Base-by-base conservation (phyloP, 192 early-diverging fungal genomes). In the Podila horticola region DNA sequence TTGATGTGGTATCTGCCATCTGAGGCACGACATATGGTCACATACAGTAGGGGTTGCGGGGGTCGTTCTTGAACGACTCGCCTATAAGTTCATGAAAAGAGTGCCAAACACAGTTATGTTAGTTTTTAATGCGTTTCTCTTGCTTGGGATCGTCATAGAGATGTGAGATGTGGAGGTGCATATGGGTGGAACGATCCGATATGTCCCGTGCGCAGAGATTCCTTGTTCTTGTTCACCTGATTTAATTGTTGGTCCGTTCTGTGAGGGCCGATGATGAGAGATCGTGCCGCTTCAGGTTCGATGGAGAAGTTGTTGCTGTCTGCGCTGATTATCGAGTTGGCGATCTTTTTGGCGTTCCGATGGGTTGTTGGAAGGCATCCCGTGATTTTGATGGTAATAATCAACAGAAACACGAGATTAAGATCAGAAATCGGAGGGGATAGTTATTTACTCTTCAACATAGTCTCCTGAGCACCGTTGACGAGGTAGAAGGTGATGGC, bases 21-120 rank as follows among this genome's bases (percentile, higher is more conserved):
- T 38, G 20, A 58, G 59, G 31, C 55, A 28, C 29, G 4, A 9
- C 5, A 13, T 13, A 30, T 26, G 45, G 0, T 12, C 20, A 59
- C 85, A 79, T 86, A 88, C 87, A 73, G 68, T 83, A 73, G 70
- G 87, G 87, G 84, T 88, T 88, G 82, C 85, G 84, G 59, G 85
- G 85, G 64, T 88, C 87, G 81, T 86, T 85, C 84, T 82, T 88
- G 82, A 83, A 88, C 15, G 67, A 24, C 6, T 86, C 85, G 70
- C 66, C 87, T 88, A 82, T 45, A 15, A 52, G 57, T 38, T 2
- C 22, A 13, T 59, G 24, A 7, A 8, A 30, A 36, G 52, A 1
- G 24, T 1, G 24, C 10, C n/a, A 55, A 24, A 36, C 24, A 45
- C 10, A 64, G 41, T 12, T 17, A 1, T 45, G 41, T 45, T 45